Percentiles rank a stretch among this genome's conserved stretches.
Conservation (phyloP, 371 early-diverging fungal species). For the Mucor circinelloides region DNA sequence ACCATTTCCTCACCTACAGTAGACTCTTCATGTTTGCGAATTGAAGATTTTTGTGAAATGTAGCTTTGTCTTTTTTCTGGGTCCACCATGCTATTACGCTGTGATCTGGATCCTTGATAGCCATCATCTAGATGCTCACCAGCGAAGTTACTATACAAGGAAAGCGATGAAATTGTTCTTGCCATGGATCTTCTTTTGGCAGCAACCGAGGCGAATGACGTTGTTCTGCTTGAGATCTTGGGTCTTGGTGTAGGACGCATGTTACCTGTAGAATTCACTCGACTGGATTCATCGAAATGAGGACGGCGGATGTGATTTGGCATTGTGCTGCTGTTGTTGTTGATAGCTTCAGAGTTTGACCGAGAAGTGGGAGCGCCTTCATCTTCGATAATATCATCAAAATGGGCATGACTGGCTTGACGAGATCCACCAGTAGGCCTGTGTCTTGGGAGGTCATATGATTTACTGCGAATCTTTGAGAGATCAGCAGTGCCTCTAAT, state of each 20-base stretch:
- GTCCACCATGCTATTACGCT: not conserved
- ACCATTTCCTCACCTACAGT: conserved; percentile 7
- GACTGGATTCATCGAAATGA: not conserved
- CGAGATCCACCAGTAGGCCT: not conserved
- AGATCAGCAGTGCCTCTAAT: conserved; percentile 22
- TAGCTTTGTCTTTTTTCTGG: conserved; percentile 15
- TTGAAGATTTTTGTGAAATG: not conserved
- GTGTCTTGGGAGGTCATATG: conserved; percentile 11
- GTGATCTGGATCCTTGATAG: not conserved
- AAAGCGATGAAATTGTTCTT: conserved; percentile 30
- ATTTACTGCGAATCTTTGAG: conserved; percentile 20
- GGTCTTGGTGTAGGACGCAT: conserved; percentile 12
- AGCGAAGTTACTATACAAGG: conserved; percentile 38
- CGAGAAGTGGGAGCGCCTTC: not conserved
- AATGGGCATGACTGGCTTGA: conserved; percentile 7
- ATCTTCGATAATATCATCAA: conserved; percentile 3
- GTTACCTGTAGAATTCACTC: conserved; percentile 9
- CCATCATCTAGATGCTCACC: conserved; percentile 30
- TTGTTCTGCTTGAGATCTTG: conserved; percentile 12
- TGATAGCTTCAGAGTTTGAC: not conserved
- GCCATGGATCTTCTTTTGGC: conserved; percentile 25
- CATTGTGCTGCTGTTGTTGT: not conserved
- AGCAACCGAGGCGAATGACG: conserved; percentile 14
- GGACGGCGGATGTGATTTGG: conserved; percentile 10
- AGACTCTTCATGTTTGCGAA: conserved; percentile 18